These are phyloP conservation scores for Paraleonurus japonicus DNA, from an alignment of 257 asterid genomes.

Conservation along the genomic window DNA sequence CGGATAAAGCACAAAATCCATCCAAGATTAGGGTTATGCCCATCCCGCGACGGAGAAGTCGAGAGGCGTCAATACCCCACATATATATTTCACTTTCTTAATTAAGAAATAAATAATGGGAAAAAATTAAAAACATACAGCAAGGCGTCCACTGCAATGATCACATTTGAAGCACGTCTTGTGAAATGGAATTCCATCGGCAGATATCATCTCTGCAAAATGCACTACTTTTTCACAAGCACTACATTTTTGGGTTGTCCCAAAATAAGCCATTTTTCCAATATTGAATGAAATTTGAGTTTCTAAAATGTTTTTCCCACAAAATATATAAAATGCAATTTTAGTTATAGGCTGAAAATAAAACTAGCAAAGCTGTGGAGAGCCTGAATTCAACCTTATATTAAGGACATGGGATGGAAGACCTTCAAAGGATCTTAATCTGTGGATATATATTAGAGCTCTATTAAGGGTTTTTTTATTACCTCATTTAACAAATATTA, in stretches of 20 bases:
- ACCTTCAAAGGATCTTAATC: constrained; percentile 13
- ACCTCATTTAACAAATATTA: not conserved
- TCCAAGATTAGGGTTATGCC: too few relatives aligned
- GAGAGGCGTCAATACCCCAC: too few relatives aligned
- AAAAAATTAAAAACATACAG: constrained; percentile 24
- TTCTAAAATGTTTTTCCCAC: not conserved
- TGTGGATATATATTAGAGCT: constrained; percentile 8
- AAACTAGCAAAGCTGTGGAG: constrained; percentile 25
- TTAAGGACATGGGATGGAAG: constrained; percentile 28
- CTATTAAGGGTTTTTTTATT: not conserved
- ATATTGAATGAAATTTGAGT: not conserved
- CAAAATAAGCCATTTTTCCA: not conserved
- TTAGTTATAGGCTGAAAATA: constrained; percentile 22
- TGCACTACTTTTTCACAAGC: constrained; percentile 62
- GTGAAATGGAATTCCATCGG: constrained; percentile 60
- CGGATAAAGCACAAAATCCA: too few relatives aligned
- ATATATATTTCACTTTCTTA: not conserved
- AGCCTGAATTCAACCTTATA: constrained; percentile 29
- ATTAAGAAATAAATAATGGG: too few relatives aligned
- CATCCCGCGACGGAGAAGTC: too few relatives aligned
- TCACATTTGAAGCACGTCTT: constrained; percentile 61
- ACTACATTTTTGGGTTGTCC: constrained; percentile 58
- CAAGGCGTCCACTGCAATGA: constrained; percentile 57
- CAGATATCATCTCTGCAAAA: constrained; percentile 52
- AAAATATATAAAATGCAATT: not conserved